Conservation (phyloP, 345 rosid genomes). For the Camelina sativa region DNA sequence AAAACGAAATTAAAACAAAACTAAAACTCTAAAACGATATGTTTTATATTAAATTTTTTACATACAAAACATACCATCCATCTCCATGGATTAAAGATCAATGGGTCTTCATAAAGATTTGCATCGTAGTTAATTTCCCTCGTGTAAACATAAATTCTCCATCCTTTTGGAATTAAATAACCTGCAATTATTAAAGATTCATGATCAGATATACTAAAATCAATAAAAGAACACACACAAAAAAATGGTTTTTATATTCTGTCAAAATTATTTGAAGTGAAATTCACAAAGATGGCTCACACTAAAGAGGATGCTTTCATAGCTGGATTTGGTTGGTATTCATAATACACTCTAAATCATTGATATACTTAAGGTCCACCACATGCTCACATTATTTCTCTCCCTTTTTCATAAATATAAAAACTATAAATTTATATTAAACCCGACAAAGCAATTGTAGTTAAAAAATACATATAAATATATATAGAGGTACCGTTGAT, state of each 20-base stretch:
- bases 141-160: conserved; percentile 61
- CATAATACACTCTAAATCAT: conserved; percentile 43
- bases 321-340: conserved; percentile 47
- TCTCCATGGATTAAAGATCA: conserved; percentile 67
- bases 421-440: conserved; percentile 7
- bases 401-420: conserved; percentile 7
- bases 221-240: conserved; percentile 15
- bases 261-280: conserved; percentile 30
- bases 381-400: conserved; percentile 44
- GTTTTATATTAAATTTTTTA: neutral
- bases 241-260: conserved; percentile 24
- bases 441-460: neutral
- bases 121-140: conserved; percentile 82
- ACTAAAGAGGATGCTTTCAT: conserved; percentile 41
- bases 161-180: conserved; percentile 46
- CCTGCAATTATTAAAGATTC: conserved; percentile 38
- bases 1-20: neutral
- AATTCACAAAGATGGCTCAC: conserved; percentile 30
- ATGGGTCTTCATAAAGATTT: conserved; percentile 62
- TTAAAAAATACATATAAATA: neutral
- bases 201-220: conserved; percentile 25
- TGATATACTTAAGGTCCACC: conserved; percentile 44
- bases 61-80: conserved; percentile 47
- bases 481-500: conserved; percentile 51
- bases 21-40: neutral